Base-by-base conservation (phyloP, 1,284 basidiomycete species). In the Microbotryum violaceum region DNA sequence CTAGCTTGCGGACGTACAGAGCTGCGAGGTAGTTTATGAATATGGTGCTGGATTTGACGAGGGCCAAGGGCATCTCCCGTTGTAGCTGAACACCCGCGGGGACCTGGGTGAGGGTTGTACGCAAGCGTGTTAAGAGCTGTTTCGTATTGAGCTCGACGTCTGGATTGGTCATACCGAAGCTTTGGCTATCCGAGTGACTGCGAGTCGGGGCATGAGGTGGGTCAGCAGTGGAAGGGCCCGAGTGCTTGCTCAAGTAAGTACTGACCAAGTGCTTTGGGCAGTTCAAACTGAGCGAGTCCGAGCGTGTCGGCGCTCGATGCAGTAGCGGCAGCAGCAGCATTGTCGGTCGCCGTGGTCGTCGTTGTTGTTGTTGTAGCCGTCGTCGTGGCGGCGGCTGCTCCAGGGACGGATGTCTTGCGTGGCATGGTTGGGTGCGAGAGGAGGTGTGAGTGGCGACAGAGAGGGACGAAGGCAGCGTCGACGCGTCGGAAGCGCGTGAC, bases 21-120 rank as follows among this genome's bases (percentile, higher is more conserved):
- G 70, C 67, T 2, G 70, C 63, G 20, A 72, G 62, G 57, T 72
- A 72, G 56, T 53, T 64, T 46, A 72, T 67, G 51, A 72, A 72
- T 52, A 72, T 66, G 23, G 69, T 70, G n/a, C 67, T 64, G 37
- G 60, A 65, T n/a, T 65, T 62, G 20, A 63, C 56, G 21, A 72
- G 56, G 4, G 65, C 71, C 10, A 61, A 25, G 3, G 71, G 62
- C 9, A 72, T 60, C 29, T 70, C 70, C 33, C 70, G 70, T 46
- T 70, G 63, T 21, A 69, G n/a, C 31, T 61, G 67, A 56, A 62
- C 57, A 4, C 58, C 65, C 2, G 37, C 23, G 1, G 65, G 63
- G 5, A 69, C 53, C 67, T 69, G 65, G 33, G 14, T 27, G 27
- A 27, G 27, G 27, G 27, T 27, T 6, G 6, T 27, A 27, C 27